Base-by-base conservation (phyloP, 1,284 basidiomycete species). In the Exsudoporus floridanus region DNA sequence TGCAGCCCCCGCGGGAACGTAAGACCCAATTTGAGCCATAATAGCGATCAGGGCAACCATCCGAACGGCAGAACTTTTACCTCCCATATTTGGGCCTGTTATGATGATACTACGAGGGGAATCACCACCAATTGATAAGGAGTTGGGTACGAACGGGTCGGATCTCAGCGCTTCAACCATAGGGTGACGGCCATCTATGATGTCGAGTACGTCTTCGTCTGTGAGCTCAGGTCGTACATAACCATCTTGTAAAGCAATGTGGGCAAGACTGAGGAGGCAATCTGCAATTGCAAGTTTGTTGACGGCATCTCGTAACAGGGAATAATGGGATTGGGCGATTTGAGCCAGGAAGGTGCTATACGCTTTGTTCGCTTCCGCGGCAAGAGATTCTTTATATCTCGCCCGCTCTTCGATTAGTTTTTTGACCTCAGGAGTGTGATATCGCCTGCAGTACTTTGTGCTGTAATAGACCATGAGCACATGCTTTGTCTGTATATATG, bases 1-100 rank as follows among this genome's bases (percentile, higher is more conserved):
- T 39, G 90, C 89, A 0, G 80, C 78, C 10, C 73, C 67, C 0
- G 94, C 94, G 7, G 96, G 86, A 4, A 90, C 85, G 59, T 88
- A 89, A 19, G 85, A 86, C 19, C 88, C 88, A 9, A 84, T 76
- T 56, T 84, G 83, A 5, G 82, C 82, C 77, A 88, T 86, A 9
- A 91, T 80, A 1, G 78, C 77, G 52, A 90, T 82, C 35, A 91
- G 74, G 9, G 88, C 88, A 19, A 87, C 77, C 85, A 89, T 89
- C 47, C 85, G 74, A 23, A 90, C 88, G 28, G 76, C 79, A 33
- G 86, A 90, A 54, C 88, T 90, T 70, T 94, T 94, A 27, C 82
- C 82, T 57, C 88, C 89, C 88, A 90, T 90, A 61, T 90, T 90
- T 34, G 91, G 80, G 12, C 90, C 90, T 1, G 89, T 94, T 56